These are phyloP conservation scores for Neurospora sp. DNA, from an alignment of 495 filamentous ascomycete species.

Conservation along the genomic window DNA sequence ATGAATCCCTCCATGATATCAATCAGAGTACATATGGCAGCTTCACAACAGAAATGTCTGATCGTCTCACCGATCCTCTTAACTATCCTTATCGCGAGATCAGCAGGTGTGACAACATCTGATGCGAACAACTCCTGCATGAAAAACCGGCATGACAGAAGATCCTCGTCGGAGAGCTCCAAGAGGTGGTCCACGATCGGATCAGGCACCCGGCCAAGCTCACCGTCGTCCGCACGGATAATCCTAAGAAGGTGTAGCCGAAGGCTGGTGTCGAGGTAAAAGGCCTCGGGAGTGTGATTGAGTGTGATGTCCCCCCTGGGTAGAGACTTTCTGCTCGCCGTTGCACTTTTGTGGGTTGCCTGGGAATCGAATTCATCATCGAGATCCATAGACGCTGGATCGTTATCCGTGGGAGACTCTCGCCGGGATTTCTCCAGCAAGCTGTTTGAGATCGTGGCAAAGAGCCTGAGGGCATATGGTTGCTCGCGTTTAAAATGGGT, in stretches of 20 bases:
- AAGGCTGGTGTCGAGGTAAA: conserved; percentile 33
- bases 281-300: conserved; percentile 35
- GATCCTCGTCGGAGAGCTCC: conserved; percentile 46
- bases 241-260: conserved; percentile 31
- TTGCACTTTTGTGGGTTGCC: conserved; percentile 33
- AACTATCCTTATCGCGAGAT: conserved; percentile 35
- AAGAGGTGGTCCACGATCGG: conserved; percentile 49
- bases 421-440: conserved; percentile 33
- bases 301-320: conserved; percentile 39
- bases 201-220: conserved; percentile 27
- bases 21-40: conserved; percentile 57
- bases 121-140: conserved; percentile 40
- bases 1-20: conserved; percentile 58
- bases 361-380: conserved; percentile 60
- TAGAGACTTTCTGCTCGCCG: conserved; percentile 22
- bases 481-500: conserved; percentile 19
- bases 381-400: conserved; percentile 63
- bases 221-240: conserved; percentile 23
- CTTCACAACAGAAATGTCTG: conserved; percentile 66
- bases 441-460: conserved; percentile 30
- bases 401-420: conserved; percentile 15
- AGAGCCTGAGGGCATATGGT: conserved; percentile 25
- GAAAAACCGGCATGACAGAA: conserved; percentile 46
- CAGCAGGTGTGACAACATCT: conserved; percentile 30
- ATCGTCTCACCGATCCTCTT: conserved; percentile 47